phyloP scores from a whole-genome alignment of 1,284 basidiomycete genomes.

The Xerocomus nothofagi region DNA sequence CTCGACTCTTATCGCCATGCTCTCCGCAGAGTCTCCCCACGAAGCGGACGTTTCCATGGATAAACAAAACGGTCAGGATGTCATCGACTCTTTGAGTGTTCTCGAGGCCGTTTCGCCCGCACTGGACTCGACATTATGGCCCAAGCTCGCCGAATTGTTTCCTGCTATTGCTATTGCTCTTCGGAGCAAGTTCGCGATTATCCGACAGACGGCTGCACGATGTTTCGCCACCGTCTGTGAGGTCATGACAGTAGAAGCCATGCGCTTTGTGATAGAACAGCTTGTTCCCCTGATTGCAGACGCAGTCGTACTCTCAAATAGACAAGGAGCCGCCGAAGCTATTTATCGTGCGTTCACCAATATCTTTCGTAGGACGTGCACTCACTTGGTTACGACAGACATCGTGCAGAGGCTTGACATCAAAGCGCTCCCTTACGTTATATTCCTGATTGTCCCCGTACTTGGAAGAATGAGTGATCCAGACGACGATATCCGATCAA shows the following conservation, averaged over 20 bases:
- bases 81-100: slow-evolving; percentile 92
- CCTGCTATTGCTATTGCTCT: slow-evolving; percentile 76
- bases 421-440: slow-evolving; percentile 94
- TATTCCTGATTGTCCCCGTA: slow-evolving; percentile 95
- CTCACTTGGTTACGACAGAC: slow-evolving; percentile 49
- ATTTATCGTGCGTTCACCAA: slow-evolving; percentile 76
- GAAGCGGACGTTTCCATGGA: slow-evolving; percentile 65
- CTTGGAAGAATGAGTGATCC: slow-evolving; percentile 97
- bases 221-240: slow-evolving; percentile 89
- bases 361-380: not conserved
- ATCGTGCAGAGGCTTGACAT: slow-evolving; percentile 91
- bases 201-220: slow-evolving; percentile 84
- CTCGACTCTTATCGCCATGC: slow-evolving; percentile 10
- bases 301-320: slow-evolving; percentile 70
- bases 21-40: slow-evolving; percentile 46
- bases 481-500: slow-evolving; percentile 88
- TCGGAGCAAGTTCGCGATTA: slow-evolving; percentile 84
- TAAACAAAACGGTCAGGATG: slow-evolving; percentile 81
- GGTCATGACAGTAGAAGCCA: slow-evolving; percentile 81
- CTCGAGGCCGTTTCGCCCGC: slow-evolving; percentile 81
- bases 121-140: slow-evolving; percentile 71
- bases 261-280: slow-evolving; percentile 86
- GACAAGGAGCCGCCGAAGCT: slow-evolving; percentile 90
- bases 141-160: slow-evolving; percentile 71
- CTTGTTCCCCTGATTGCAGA: slow-evolving; percentile 88